A percentile compares a stretch with the other conserved stretches of the same genome.
These are phyloP conservation scores for Trametes elegans DNA, from an alignment of 768 basidiomycete species.

Conservation along the genomic window DNA sequence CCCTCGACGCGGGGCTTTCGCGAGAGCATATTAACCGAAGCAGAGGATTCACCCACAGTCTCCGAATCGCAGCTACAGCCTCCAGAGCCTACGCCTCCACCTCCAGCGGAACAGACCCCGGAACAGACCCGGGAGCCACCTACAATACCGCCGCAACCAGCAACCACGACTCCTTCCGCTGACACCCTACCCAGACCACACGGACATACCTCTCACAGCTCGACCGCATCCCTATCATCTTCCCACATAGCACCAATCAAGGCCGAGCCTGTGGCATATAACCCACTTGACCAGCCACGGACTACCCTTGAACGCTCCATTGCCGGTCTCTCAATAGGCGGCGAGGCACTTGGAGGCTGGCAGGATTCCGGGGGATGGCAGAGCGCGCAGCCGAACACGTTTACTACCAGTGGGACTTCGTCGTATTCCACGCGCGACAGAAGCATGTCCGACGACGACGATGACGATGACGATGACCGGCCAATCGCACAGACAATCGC, in stretches of 20 bases:
- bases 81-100: constrained; percentile 16
- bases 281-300: constrained; percentile 31
- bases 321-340: constrained; percentile 47
- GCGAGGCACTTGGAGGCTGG: constrained; percentile 51
- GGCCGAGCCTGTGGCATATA: constrained; percentile 20
- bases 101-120: neutral
- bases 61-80: constrained; percentile 2
- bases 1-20: constrained; percentile 21
- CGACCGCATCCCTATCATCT: constrained; percentile 21
- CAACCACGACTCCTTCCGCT: constrained; percentile 39
- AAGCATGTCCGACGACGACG: constrained; percentile 33
- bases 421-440: neutral
- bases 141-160: constrained; percentile 29
- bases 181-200: constrained; percentile 27
- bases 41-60: constrained; percentile 11
- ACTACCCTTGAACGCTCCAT: constrained; percentile 33
- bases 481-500: constrained; percentile 28
- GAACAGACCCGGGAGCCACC: constrained; percentile 10
- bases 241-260: constrained; percentile 9
- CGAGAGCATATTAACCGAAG: constrained; percentile 26
- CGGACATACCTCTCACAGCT: constrained; percentile 19
- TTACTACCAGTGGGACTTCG: constrained; percentile 30
- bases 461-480: constrained; percentile 34
- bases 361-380: constrained; percentile 53
- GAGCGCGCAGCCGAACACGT: constrained; percentile 24